Evolutionary conservation across 768 basidiomycete species (phyloP), one percentile per base, ranked within the genome.

Genomic region (Mycena filopes): DNA sequence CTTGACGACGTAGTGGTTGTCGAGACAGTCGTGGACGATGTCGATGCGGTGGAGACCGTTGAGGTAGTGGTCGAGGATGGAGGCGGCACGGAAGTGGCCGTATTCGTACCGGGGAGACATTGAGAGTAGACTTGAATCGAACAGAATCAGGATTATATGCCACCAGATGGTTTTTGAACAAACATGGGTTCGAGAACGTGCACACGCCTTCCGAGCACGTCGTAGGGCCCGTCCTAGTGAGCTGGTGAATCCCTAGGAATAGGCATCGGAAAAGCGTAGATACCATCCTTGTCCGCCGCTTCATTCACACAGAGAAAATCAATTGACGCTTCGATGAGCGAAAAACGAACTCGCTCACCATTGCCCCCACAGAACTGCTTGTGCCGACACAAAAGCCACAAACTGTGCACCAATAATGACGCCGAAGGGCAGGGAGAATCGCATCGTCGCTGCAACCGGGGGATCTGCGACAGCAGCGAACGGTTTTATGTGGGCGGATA

Each of bases 251-350:
- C 15, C 18, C 18, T 5, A 4, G 13, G n/a, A 10, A 31, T 9
- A 46, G 15, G 15, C 33, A 9, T 21, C 60, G 41, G 16, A 4
- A 45, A 15, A 51, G 23, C 16, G 5, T 8, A 70, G 78, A 65
- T 69, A 82, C 84, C 85, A 85, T 75, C 82, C 82, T 33, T 76
- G 81, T 25, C 85, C 84, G 43, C 84, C 85, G 60, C 85, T 65
- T 16, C 15, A 49, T 25, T 20, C 20, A 15, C 26, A 15, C n/a
- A n/a, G n/a, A n/a, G n/a, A n/a, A 6, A 13, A 40, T 10, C 20
- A 64, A 43, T 45, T 3, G 36, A 20, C 33, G 11, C 13, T n/a
- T 15, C 28, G 9, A 4, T 13, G 11, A 2, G 25, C 38, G 18
- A 26, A 7, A 2, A 13, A 13, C 10, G 0, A 16, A 11, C 13